These are phyloP conservation scores for Paramyrothecium roridum DNA, from an alignment of 2,329 filamentous ascomycete genomes.

Conservation along the genomic window DNA sequence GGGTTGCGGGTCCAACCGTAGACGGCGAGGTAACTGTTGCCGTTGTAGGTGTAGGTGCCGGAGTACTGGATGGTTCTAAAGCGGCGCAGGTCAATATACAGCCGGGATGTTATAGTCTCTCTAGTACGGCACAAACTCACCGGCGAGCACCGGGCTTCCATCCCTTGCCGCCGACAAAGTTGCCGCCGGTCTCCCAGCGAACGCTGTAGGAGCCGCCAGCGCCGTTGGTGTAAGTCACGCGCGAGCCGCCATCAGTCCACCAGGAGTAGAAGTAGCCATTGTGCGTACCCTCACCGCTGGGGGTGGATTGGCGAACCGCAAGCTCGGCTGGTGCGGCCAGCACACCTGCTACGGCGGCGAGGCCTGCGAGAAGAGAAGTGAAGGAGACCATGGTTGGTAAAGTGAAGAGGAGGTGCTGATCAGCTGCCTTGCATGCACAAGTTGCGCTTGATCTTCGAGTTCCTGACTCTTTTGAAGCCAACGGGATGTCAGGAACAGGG, in stretches of 20 bases:
- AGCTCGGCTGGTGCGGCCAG: slow-evolving; percentile 13
- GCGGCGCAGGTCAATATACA: no score
- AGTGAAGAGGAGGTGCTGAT: not conserved
- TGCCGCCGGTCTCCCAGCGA: slow-evolving; percentile 41
- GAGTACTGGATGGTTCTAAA: slow-evolving; percentile 1
- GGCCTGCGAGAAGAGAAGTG: slow-evolving; percentile 18
- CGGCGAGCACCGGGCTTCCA: slow-evolving; percentile 45
- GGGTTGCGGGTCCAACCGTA: slow-evolving; percentile 36
- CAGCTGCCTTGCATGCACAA: not conserved
- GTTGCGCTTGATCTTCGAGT: not conserved
- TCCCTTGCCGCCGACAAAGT: slow-evolving; percentile 57
- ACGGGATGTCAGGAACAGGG: not conserved
- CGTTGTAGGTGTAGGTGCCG: slow-evolving; percentile 19
- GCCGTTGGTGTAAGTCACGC: slow-evolving; percentile 42
- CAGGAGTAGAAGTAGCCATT: slow-evolving; percentile 47
- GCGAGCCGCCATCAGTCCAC: slow-evolving; percentile 43
- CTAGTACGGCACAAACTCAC: slow-evolving; percentile 14
- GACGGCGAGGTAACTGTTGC: slow-evolving; percentile 32
- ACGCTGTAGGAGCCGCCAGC: slow-evolving; percentile 39
- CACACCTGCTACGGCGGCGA: slow-evolving; percentile 16
- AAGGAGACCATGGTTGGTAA: slow-evolving; percentile 16
- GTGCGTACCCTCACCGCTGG: slow-evolving; percentile 29
- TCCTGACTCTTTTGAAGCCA: not conserved
- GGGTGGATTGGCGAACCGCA: slow-evolving; percentile 20
- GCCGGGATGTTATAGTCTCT: no score